Conservation (phyloP, 106 monocot genomes). For the Dendrobium nobile region DNA sequence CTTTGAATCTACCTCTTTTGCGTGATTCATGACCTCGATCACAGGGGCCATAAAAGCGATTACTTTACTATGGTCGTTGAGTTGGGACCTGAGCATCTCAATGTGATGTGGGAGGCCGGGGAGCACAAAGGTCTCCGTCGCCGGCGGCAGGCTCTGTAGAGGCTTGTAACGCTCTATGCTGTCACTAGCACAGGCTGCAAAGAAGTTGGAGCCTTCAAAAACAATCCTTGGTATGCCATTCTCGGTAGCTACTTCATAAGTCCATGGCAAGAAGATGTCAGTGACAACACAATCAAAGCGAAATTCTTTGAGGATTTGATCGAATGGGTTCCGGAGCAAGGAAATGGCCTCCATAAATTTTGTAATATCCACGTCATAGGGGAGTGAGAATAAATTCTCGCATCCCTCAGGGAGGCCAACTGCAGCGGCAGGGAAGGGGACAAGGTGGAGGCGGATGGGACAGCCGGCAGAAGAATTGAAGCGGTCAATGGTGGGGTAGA, state of each 20-base stretch:
- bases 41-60: neutral
- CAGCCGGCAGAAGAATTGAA: neutral
- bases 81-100: neutral
- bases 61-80: neutral
- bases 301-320: neutral
- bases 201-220: neutral
- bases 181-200: neutral
- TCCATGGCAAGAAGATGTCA: neutral
- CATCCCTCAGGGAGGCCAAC: neutral
- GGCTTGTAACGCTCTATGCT: neutral
- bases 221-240: too few species aligned
- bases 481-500: neutral
- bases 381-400: neutral
- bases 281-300: neutral
- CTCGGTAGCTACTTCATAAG: too few species aligned
- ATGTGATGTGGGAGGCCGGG: slow-evolving; percentile 12
- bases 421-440: neutral
- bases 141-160: neutral
- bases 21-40: neutral
- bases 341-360: neutral
- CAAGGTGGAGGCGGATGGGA: slow-evolving; percentile 5
- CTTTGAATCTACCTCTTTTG: neutral
- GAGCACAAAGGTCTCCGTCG: neutral
- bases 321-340: too few species aligned
- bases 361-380: neutral